Evolutionary conservation across 192 early-diverging fungal species (phyloP).

Genomic region (Coemansia sp.): DNA sequence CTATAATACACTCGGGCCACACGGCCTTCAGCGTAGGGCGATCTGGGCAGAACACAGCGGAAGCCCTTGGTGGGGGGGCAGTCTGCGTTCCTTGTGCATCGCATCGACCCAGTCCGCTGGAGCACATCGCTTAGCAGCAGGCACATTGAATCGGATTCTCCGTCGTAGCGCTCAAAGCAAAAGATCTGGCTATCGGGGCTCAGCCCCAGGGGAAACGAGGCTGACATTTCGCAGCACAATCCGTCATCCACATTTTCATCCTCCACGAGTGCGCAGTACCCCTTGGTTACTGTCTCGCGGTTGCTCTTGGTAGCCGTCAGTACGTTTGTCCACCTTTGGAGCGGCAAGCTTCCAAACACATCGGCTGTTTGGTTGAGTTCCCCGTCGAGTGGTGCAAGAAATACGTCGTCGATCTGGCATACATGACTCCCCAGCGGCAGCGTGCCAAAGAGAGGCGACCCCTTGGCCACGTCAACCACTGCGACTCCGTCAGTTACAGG

Average conservation of each 20-base stretch:
- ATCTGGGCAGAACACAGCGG: constrained; percentile 35
- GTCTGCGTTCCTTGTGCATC: constrained; percentile 25
- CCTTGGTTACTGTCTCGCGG: constrained; percentile 12
- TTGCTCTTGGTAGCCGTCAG: constrained; percentile 24
- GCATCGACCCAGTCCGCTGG: constrained; percentile 8
- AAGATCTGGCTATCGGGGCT: constrained; percentile 41
- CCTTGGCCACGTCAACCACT: constrained; percentile 17
- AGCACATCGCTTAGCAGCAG: constrained; percentile 26
- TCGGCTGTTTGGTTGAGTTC: too few relatives aligned
- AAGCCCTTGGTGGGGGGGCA: background rate
- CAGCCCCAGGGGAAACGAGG: constrained; percentile 34
- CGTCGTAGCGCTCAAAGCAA: constrained; percentile 30
- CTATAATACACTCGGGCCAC: constrained; percentile 35
- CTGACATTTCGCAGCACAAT: constrained; percentile 49
- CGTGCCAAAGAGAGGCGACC: constrained; percentile 32
- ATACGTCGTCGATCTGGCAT: constrained; percentile 34
- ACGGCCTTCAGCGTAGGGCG: constrained; percentile 24
- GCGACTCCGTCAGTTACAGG: constrained; percentile 20
- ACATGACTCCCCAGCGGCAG: constrained; percentile 25
- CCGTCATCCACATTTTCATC: constrained; percentile 38
- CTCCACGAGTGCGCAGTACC: constrained; percentile 20
- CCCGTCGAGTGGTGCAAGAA: background rate
- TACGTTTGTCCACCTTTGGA: constrained; percentile 31
- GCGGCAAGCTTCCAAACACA: constrained; percentile 10
- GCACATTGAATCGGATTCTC: constrained; percentile 18